A percentile compares a stretch with the other conserved stretches of the same genome.
These are phyloP conservation scores for Marasmius oreades DNA, from an alignment of 1,284 basidiomycete genomes.

Conservation along the genomic window DNA sequence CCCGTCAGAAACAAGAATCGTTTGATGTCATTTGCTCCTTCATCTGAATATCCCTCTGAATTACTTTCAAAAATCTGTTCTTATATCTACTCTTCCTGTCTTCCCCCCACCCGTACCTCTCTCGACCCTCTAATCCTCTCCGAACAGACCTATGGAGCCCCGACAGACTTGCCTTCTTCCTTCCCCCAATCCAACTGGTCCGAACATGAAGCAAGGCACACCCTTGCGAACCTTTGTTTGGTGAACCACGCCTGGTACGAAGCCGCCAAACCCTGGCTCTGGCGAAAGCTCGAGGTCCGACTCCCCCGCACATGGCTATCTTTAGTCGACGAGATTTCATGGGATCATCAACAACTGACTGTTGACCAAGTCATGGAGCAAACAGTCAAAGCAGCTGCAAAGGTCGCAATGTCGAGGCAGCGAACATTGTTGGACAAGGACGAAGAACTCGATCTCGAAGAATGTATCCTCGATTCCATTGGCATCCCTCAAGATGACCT, in stretches of 20 bases:
- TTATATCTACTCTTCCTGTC: slow-evolving; percentile 58
- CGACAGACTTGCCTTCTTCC: slow-evolving; percentile 65
- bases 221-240: slow-evolving; percentile 65
- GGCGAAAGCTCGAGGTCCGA: slow-evolving; percentile 75
- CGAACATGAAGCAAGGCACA: slow-evolving; percentile 56
- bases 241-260: slow-evolving; percentile 72
- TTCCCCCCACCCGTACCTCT: slow-evolving; percentile 50
- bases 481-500: slow-evolving; percentile 23
- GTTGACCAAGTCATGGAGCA: slow-evolving; percentile 60
- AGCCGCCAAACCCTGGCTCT: slow-evolving; percentile 78
- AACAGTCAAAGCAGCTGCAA: slow-evolving; percentile 59
- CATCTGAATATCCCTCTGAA: slow-evolving; percentile 55
- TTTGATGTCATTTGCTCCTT: background rate
- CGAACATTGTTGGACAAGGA: slow-evolving; percentile 34
- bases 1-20: background rate
- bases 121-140: slow-evolving; percentile 63
- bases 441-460: slow-evolving; percentile 50
- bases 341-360: slow-evolving; percentile 65
- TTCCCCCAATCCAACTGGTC: slow-evolving; percentile 65
- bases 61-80: slow-evolving; percentile 65
- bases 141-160: slow-evolving; percentile 41
- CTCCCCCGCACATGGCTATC: slow-evolving; percentile 78
- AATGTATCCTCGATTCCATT: slow-evolving; percentile 56
- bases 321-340: slow-evolving; percentile 70
- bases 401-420: slow-evolving; percentile 44